These are phyloP conservation scores for Cyclotella baltica DNA, from an alignment of 108 stramenopile species.

Conservation along the genomic window DNA sequence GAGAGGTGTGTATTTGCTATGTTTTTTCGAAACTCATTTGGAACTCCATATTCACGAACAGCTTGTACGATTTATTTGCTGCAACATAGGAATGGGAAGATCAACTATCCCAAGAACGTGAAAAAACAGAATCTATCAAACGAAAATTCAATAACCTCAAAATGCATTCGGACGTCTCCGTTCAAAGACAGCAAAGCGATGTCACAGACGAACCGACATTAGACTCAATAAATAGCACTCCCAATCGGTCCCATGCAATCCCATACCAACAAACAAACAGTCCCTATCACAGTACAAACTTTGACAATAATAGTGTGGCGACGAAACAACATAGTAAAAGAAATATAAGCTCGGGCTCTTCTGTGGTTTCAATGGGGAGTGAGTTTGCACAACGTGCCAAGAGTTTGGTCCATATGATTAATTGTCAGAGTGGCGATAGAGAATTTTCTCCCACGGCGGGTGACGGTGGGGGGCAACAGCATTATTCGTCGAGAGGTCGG, in stretches of 20 bases:
- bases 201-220: conserved; percentile 6
- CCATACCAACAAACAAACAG: not conserved
- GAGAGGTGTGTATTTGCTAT: conserved; percentile 63
- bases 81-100: conserved; percentile 39
- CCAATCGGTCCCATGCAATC: conserved; percentile 4
- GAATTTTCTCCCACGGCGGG: conserved; percentile 3
- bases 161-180: conserved; percentile 7
- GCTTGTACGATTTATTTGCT: not conserved
- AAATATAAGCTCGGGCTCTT: conserved; percentile 12
- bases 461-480: not conserved
- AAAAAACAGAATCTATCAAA: conserved; percentile 27
- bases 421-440: conserved; percentile 33
- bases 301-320: conserved; percentile 9
- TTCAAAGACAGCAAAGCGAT: not conserved
- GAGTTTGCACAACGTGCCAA: conserved; percentile 51
- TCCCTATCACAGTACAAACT: conserved; percentile 15
- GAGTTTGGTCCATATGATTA: conserved; percentile 44
- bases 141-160: conserved; percentile 30
- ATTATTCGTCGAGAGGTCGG: not conserved
- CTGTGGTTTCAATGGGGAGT: conserved; percentile 51
- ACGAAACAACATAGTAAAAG: conserved; percentile 1
- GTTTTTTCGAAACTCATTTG: not conserved
- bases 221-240: conserved; percentile 11
- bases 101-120: conserved; percentile 36
- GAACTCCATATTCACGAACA: not conserved